Evolutionary conservation across 129 eudicot species (phyloP), one percentile per base, ranked within the genome.

Genomic region (Scalesia atractyloides): DNA sequence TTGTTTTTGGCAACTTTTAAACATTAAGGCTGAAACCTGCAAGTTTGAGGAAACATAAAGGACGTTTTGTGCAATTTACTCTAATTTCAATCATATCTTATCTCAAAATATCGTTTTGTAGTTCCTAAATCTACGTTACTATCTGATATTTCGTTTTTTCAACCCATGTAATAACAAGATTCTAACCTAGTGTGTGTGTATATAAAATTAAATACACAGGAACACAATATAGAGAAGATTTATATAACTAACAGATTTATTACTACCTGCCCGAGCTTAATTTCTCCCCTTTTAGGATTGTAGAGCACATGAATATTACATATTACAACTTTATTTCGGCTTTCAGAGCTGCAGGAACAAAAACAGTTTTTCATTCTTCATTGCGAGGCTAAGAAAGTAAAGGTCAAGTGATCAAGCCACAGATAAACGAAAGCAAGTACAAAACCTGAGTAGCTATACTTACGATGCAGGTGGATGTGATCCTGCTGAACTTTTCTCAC

Each of bases 201-300:
- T 3, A 30, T 30, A 30, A 26, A 69, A 60, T n/a, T 30, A 59
- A 5, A 16, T 24, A 64, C 26, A 49, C 9, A 34, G 30, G 39
- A 30, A 67, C 14, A 14, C 15, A 61, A 20, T 56, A 33, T 39
- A 57, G 39, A 33, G 9, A 70, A 47, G 2, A 65, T 7, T 39
- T 44, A 51, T 54, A 74, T 26, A 58, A 19, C 67, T 9, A 52
- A 58, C 4, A 68, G 68, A 56, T 9, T 61, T 36, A 44, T 61
- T 64, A 56, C 70, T 84, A 93, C 98, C 97, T 94, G 98, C 34
- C 96, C 98, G 76, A 94, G 97, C 83, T 94, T 94, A 18, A 94
- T 84, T 72, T 94, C 98, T 69, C 98, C 98, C 82, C 98, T 84
- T 81, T 48, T 87, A 48, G 98, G 97, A 83, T 94, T 94, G 88